Conservation (phyloP, 345 rosid genomes). For the Excoecaria cochinchinensis region DNA sequence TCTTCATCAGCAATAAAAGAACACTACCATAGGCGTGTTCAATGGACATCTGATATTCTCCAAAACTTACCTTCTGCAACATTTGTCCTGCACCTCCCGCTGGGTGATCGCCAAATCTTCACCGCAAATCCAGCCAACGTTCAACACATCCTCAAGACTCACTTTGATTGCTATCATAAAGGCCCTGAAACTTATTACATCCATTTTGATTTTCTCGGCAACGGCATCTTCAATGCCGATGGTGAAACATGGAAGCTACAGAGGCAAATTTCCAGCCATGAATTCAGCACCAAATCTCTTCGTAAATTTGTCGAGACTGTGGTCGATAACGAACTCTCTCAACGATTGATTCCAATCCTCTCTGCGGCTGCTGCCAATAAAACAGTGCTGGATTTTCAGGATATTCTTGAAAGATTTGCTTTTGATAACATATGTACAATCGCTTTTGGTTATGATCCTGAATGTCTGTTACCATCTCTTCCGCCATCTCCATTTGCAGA, state of each 20-base stretch:
- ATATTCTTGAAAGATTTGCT: constrained; percentile 58
- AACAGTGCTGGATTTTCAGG: constrained; percentile 49
- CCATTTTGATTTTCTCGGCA: constrained; percentile 62
- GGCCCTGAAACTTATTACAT: constrained; percentile 27
- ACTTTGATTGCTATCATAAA: constrained; percentile 46
- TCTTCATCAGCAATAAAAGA: not conserved
- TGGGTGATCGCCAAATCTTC: constrained; percentile 24
- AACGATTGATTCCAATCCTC: constrained; percentile 59
- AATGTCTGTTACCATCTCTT: constrained; percentile 46
- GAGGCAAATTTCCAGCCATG: constrained; percentile 69
- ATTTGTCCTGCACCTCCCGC: not conserved
- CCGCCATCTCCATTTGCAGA: constrained; percentile 40
- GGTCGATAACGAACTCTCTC: constrained; percentile 53
- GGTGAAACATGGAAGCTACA: constrained; percentile 68
- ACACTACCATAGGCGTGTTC: constrained; percentile 7
- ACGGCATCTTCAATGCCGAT: constrained; percentile 66
- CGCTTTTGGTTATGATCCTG: constrained; percentile 71
- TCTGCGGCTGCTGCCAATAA: constrained; percentile 29
- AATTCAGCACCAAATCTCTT: constrained; percentile 67
- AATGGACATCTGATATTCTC: constrained; percentile 11
- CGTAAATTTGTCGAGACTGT: constrained; percentile 56
- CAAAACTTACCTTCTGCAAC: constrained; percentile 20
- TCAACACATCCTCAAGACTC: constrained; percentile 59
- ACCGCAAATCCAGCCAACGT: constrained; percentile 64
- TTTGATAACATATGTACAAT: constrained; percentile 72